Evolutionary conservation across 2,329 filamentous ascomycete species (phyloP).

Genomic region (Pyrenophora teres): DNA sequence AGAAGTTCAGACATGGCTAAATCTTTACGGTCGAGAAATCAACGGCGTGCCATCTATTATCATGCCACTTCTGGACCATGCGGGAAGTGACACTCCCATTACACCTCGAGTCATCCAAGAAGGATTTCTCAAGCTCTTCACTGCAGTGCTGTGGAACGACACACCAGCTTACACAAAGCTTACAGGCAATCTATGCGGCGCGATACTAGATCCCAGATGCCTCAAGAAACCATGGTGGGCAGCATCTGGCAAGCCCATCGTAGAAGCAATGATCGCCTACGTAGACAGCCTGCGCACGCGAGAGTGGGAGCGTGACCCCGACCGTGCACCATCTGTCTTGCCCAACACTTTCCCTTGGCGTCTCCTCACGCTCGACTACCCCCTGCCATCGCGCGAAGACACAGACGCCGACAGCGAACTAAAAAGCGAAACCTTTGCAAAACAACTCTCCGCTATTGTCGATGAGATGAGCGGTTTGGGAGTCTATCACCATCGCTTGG

Average conservation of each 20-base stretch:
- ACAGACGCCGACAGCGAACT: constrained; percentile 4
- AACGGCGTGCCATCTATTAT: neutral
- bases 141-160: constrained; percentile 16
- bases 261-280: constrained; percentile 27
- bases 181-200: neutral
- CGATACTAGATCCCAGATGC: neutral
- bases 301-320: constrained; percentile 28
- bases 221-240: constrained; percentile 20
- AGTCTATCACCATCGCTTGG: constrained; percentile 25
- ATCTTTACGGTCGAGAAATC: constrained; percentile 21
- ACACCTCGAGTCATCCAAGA: constrained; percentile 20
- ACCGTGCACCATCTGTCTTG: constrained; percentile 23
- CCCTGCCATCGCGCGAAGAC: constrained; percentile 7
- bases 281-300: constrained; percentile 25
- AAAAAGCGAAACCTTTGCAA: constrained; percentile 24
- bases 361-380: constrained; percentile 35
- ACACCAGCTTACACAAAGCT: constrained; percentile 4
- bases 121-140: constrained; percentile 25
- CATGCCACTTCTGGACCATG: constrained; percentile 1
- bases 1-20: constrained; percentile 30
- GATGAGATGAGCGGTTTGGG: constrained; percentile 17
- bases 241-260: constrained; percentile 12
- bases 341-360: constrained; percentile 32
- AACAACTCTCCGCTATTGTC: constrained; percentile 16
- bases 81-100: constrained; percentile 1